These are phyloP conservation scores for Trifolium repens DNA, from an alignment of 306 rosid species.

Conservation along the genomic window DNA sequence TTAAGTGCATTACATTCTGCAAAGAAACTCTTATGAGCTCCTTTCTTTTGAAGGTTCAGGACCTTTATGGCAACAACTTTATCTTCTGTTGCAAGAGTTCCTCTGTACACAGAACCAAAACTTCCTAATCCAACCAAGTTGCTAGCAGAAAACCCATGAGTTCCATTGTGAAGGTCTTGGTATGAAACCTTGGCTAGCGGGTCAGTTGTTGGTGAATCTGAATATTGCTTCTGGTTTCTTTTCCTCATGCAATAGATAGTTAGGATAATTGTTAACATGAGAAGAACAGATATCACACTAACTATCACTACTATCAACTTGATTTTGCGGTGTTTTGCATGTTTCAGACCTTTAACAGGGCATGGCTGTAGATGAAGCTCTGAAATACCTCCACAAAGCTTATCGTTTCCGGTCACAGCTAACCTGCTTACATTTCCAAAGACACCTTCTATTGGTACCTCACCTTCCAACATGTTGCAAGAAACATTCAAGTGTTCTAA, in stretches of 20 bases:
- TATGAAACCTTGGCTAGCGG: constrained; percentile 29
- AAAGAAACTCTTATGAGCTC: constrained; percentile 36
- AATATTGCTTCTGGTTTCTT: not conserved
- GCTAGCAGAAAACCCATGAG: constrained; percentile 15
- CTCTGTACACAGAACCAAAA: constrained; percentile 20
- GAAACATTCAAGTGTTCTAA: not conserved
- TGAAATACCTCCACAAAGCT: constrained; percentile 26
- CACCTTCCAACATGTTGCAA: constrained; percentile 6
- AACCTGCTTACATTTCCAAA: constrained; percentile 22
- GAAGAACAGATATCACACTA: constrained; percentile 22
- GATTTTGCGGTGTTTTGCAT: constrained; percentile 6
- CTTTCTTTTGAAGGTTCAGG: constrained; percentile 26
- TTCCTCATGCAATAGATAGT: constrained; percentile 9
- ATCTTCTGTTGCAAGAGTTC: constrained; percentile 7
- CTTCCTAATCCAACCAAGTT: constrained; percentile 27
- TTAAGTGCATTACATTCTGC: constrained; percentile 25
- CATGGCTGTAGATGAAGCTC: constrained; percentile 24
- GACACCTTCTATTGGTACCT: not conserved
- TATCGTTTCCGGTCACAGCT: constrained; percentile 25
- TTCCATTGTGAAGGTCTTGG: constrained; percentile 19
- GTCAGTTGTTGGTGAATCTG: not conserved
- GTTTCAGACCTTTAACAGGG: not conserved
- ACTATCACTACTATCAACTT: constrained; percentile 7
- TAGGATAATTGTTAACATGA: not conserved
- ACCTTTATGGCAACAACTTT: constrained; percentile 36